phyloP scores from a whole-genome alignment of 2,329 filamentous ascomycete genomes.

The Fusarium sp. region DNA sequence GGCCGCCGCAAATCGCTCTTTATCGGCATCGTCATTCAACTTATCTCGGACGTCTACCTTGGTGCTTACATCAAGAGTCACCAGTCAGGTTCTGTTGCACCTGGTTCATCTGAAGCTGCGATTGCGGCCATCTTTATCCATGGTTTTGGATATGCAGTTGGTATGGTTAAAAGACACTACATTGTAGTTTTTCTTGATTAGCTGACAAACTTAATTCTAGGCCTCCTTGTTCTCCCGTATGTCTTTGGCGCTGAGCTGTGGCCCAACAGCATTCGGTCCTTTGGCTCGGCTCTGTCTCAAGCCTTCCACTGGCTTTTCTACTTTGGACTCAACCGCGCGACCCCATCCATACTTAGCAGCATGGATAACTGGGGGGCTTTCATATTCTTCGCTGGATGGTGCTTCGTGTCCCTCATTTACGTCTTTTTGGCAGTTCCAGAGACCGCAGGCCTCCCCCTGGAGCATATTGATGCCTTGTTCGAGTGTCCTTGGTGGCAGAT shows the following conservation, averaged over 20 bases:
- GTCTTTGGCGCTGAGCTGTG: conserved; percentile 59
- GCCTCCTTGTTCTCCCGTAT: conserved; percentile 54
- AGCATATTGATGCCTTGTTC: conserved; percentile 54
- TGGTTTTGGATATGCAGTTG: conserved; percentile 56
- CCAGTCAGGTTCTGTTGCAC: conserved; percentile 40
- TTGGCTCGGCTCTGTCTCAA: conserved; percentile 50
- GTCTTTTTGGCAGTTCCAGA: conserved; percentile 55
- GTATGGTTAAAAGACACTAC: conserved; percentile 25
- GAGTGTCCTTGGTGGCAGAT: conserved; percentile 44
- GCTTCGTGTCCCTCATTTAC: conserved; percentile 51
- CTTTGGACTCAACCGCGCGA: conserved; percentile 51
- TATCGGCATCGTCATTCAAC: conserved; percentile 50
- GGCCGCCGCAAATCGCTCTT: conserved; percentile 54
- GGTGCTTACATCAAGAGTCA: conserved; percentile 53
- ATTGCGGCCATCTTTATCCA: conserved; percentile 59
- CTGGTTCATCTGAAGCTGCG: conserved; percentile 50
- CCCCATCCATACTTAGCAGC: conserved; percentile 48
- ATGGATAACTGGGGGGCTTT: conserved; percentile 55
- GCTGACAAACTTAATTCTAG: conserved; percentile 11
- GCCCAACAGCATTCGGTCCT: conserved; percentile 58
- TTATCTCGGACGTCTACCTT: conserved; percentile 56
- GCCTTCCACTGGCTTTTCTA: conserved; percentile 51
- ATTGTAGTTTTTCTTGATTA: not conserved
- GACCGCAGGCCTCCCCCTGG: conserved; percentile 50
- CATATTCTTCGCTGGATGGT: conserved; percentile 55